Base-by-base conservation (phyloP, 148 eudicot genomes). In the Nepenthes mirabilis region DNA sequence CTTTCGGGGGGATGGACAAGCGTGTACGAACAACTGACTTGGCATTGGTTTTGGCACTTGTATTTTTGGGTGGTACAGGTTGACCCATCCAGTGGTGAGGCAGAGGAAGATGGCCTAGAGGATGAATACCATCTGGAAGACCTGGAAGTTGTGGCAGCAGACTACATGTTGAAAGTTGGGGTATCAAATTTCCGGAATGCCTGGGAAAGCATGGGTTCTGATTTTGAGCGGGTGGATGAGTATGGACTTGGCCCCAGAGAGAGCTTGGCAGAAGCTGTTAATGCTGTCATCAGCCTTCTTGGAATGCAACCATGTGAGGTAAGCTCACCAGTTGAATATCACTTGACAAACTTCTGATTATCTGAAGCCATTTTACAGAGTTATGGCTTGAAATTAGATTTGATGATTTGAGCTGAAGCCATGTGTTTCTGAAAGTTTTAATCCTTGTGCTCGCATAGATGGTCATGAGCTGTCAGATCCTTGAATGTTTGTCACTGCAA, bases 271-370 rank as follows among this genome's bases (percentile, higher is more conserved):
- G 99, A 88, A 69, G 95, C 99, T 55, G 96, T 93, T 23, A 83
- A 55, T 77, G 80, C 91, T 59, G 99, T 88, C 53, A 75, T 84
- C 69, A 68, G 49, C 66, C 95, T 93, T 74, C 95, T 93, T 57
- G 99, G 99, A 82, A 70, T 93, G 99, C 95, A 88, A 65, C 96
- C 99, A 40, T 93, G 99, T 55, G 99, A 93, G 99, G 99, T 86
- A 65, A 67, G 81, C 75, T 43, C 32, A 34, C 35, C 1, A 9
- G 1, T 49, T n/a, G 12, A 10, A 2, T 12, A 34, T 48, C 9
- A 33, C 7, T 33, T 55, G 36, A 2, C 6, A 10, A 55, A 55
- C 52, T 32, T 33, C 36, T 32, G 37, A 9, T 32, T 54, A 7
- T 36, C 37, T 33, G 58, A 32, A 32, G 11, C 1, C 2, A 34